Evolutionary conservation across 768 basidiomycete species (phyloP).

Genomic region (Suillus spraguei): DNA sequence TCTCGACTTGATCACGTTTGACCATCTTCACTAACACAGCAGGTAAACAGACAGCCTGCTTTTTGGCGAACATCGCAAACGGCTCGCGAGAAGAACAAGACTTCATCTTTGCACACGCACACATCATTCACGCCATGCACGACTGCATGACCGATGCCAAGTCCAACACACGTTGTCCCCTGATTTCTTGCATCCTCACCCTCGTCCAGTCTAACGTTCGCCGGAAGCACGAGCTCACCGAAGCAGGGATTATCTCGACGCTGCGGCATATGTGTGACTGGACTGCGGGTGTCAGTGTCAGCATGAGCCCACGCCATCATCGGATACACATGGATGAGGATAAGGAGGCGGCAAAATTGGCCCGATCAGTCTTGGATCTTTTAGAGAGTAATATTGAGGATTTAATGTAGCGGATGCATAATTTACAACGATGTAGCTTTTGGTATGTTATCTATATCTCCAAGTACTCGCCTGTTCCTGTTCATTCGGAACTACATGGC

Average conservation of each 20-base stretch:
- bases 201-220: constrained; percentile 48
- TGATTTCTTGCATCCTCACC: constrained; percentile 59
- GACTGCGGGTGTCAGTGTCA: constrained; percentile 23
- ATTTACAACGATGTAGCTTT: background rate
- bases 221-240: constrained; percentile 41
- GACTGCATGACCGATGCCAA: constrained; percentile 60
- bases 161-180: constrained; percentile 59
- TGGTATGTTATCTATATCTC: background rate
- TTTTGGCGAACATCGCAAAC: constrained; percentile 73
- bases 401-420: constrained; percentile 13
- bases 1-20: background rate
- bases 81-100: constrained; percentile 52
- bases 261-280: constrained; percentile 46
- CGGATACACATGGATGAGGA: constrained; percentile 57
- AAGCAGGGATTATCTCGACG: constrained; percentile 47
- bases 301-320: constrained; percentile 35
- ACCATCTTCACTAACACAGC: constrained; percentile 1
- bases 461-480: background rate
- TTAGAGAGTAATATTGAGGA: constrained; percentile 37
- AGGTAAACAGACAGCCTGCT: constrained; percentile 50
- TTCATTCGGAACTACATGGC: background rate
- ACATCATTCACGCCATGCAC: constrained; percentile 57
- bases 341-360: constrained; percentile 57
- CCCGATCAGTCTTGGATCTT: constrained; percentile 56
- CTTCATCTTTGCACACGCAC: constrained; percentile 51